phyloP scores from a whole-genome alignment of 2,329 filamentous ascomycete species.

The Curvularia lunata region DNA sequence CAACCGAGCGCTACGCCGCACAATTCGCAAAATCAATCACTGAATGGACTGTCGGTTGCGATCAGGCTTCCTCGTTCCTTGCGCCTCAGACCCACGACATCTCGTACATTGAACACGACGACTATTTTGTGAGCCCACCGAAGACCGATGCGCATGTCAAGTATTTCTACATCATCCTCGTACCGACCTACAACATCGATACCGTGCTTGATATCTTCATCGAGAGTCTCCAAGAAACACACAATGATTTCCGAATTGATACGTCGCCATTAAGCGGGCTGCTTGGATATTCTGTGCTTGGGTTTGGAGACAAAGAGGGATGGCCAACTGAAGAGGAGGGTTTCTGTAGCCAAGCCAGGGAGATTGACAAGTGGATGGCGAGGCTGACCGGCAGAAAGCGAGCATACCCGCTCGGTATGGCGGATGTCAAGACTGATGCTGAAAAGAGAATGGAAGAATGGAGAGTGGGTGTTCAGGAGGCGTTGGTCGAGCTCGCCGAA shows the following conservation, averaged over 20 bases:
- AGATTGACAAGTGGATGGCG: constrained; percentile 97
- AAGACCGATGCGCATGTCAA: constrained; percentile 63
- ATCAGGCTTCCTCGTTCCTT: constrained; percentile 51
- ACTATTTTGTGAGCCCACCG: constrained; percentile 83
- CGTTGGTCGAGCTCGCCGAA: constrained; percentile 65
- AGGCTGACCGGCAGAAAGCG: constrained; percentile 85
- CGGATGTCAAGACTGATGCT: constrained; percentile 80
- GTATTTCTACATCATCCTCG: constrained; percentile 81
- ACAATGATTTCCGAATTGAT: constrained; percentile 96
- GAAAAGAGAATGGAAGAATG: constrained; percentile 74
- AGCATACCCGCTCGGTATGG: constrained; percentile 87
- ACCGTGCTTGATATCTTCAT: constrained; percentile 88
- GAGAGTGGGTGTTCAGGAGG: constrained; percentile 74
- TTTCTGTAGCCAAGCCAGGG: constrained; percentile 89
- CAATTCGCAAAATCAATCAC: constrained; percentile 65
- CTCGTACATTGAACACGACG: constrained; percentile 87
- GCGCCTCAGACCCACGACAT: constrained; percentile 75
- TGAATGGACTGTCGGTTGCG: constrained; percentile 45
- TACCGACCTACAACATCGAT: constrained; percentile 95
- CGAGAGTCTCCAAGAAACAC: constrained; percentile 86
- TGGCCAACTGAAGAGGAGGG: constrained; percentile 92
- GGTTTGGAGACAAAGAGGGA: constrained; percentile 86
- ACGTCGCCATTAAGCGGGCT: constrained; percentile 79
- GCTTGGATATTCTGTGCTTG: constrained; percentile 90
- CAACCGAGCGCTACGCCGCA: constrained; percentile 75